Evolutionary conservation across 108 stramenopile genomes (phyloP).

Genomic region (Skeletonema potamos): DNA sequence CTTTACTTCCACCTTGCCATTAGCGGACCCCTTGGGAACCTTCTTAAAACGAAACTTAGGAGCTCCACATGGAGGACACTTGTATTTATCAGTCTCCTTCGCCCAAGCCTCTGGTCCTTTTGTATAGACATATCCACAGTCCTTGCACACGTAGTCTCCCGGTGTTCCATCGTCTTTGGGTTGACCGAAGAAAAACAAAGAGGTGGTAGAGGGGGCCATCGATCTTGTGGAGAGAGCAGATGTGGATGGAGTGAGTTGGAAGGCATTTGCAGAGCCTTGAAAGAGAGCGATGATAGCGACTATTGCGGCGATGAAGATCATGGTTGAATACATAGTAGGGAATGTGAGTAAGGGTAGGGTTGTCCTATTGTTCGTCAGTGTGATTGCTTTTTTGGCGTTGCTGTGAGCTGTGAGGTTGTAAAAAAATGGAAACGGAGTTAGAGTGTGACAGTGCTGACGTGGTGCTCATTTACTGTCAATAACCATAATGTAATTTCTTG

Average conservation of each 20-base stretch:
- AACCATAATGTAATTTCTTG: not conserved
- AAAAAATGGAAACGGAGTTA: too few relatives aligned
- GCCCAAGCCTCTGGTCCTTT: constrained; percentile 86
- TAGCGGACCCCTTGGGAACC: constrained; percentile 76
- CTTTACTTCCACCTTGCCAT: constrained; percentile 71
- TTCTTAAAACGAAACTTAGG: constrained; percentile 83
- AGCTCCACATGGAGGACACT: constrained; percentile 82
- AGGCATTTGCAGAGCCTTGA: constrained; percentile 10
- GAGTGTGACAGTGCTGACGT: not conserved
- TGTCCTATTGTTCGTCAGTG: not conserved
- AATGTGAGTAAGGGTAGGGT: not conserved
- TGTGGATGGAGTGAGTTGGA: not conserved
- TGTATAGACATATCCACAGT: constrained; percentile 89
- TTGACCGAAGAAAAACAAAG: constrained; percentile 56
- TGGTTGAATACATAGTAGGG: not conserved
- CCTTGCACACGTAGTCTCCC: constrained; percentile 80
- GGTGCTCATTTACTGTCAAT: not conserved
- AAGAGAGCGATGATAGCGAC: constrained; percentile 3
- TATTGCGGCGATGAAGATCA: not conserved
- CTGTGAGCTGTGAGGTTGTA: not conserved
- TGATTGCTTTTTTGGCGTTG: not conserved
- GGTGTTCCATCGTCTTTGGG: constrained; percentile 82
- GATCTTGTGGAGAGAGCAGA: not conserved
- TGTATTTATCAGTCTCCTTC: constrained; percentile 53
- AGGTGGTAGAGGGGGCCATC: not conserved